Percentiles rank a stretch among this genome's conserved stretches.
Evolutionary conservation across 163 green algal genomes (phyloP).

Genomic region (Scenedesmus sp.): DNA sequence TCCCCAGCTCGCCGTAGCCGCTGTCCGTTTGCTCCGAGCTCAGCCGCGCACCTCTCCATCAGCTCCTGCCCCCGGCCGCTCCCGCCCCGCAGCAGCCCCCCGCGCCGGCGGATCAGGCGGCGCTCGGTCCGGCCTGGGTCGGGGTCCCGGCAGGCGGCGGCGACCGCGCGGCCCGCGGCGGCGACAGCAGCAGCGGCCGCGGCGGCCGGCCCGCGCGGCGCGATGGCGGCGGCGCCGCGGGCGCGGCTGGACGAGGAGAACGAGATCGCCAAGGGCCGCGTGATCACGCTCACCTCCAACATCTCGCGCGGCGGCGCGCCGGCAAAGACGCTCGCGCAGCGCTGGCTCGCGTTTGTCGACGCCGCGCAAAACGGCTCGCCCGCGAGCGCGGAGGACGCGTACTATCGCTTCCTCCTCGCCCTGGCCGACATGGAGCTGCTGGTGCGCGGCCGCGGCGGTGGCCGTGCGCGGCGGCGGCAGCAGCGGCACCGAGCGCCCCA

Average conservation of each 20-base stretch:
- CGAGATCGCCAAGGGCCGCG: constrained; percentile 25
- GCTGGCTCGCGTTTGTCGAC: constrained; percentile 21
- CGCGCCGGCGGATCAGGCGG: too few species aligned
- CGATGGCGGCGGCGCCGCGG: too few species aligned
- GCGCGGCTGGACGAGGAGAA: constrained; percentile 5
- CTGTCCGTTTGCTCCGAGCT: too few species aligned
- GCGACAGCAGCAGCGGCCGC: too few species aligned
- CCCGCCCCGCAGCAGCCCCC: too few species aligned
- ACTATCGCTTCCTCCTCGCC: constrained; percentile 9
- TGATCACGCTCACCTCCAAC: constrained; percentile 1
- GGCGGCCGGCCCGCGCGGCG: too few species aligned
- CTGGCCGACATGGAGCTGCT: constrained; percentile 28
- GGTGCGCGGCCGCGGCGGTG: neutral
- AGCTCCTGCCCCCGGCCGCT: too few species aligned
- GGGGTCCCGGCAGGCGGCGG: too few species aligned
- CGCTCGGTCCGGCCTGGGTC: too few species aligned
- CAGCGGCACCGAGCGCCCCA: neutral
- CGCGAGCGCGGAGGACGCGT: constrained; percentile 18
- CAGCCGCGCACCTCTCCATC: too few species aligned
- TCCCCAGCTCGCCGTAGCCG: too few species aligned
- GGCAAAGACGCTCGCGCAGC: constrained; percentile 15
- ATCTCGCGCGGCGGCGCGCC: constrained; percentile 1
- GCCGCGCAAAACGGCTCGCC: constrained; percentile 11
- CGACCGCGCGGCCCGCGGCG: too few species aligned
- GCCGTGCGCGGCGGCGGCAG: neutral